These are phyloP conservation scores for Tetrapisispora nanseiensis DNA, from an alignment of 805 yeast genomes.

Conservation along the genomic window DNA sequence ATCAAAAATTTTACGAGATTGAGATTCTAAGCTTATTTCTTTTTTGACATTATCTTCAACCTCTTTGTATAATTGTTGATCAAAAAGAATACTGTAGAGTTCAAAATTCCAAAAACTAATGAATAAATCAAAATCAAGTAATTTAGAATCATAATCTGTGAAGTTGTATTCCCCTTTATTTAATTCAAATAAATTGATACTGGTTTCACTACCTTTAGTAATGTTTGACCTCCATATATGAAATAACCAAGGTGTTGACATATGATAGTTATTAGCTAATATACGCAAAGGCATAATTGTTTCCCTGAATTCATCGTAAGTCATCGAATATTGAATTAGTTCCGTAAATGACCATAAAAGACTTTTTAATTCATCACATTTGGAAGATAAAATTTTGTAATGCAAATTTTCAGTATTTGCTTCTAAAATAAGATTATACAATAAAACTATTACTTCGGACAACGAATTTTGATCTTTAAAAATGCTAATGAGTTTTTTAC, in stretches of 20 bases:
- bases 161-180: conserved; percentile 10
- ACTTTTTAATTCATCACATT: conserved; percentile 61
- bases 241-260: conserved; percentile 58
- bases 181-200: conserved; percentile 6
- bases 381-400: conserved; percentile 61
- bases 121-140: conserved; percentile 37
- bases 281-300: conserved; percentile 35
- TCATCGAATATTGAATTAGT: conserved; percentile 43
- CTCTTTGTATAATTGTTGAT: conserved; percentile 38
- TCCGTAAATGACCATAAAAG: conserved; percentile 59
- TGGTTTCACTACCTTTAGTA: conserved; percentile 15
- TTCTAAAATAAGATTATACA: conserved; percentile 39
- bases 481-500: conserved; percentile 38
- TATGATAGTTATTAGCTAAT: conserved; percentile 34
- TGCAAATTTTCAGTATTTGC: conserved; percentile 37
- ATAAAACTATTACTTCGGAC: conserved; percentile 56
- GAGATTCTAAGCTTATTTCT: conserved; percentile 6
- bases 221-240: conserved; percentile 59
- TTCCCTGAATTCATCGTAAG: conserved; percentile 22
- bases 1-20: conserved; percentile 13
- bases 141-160: conserved; percentile 17
- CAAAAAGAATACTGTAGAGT: conserved; percentile 58
- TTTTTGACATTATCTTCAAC: conserved; percentile 26
- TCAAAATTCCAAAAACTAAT: conserved; percentile 64
- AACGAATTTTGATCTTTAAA: conserved; percentile 37